Evolutionary conservation across 768 basidiomycete species (phyloP).

Genomic region (Phaeotremella fagi): DNA sequence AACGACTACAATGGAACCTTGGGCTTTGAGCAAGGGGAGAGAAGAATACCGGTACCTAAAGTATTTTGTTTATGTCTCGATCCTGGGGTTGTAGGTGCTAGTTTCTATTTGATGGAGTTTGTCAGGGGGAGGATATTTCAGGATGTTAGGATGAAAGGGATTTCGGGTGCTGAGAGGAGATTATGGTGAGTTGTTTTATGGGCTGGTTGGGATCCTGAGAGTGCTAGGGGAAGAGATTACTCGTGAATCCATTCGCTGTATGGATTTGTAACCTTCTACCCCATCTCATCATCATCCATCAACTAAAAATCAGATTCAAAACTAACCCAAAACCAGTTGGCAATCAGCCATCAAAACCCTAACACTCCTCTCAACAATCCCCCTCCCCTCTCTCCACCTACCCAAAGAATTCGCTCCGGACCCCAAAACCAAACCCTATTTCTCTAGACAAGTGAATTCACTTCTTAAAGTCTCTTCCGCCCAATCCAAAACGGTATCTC

Average conservation of each 20-base stretch:
- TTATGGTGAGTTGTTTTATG: slow-evolving; percentile 60
- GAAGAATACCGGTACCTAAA: slow-evolving; percentile 73
- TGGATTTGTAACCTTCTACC: too few relatives aligned
- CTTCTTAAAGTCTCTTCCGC: slow-evolving; percentile 73
- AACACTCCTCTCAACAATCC: slow-evolving; percentile 50
- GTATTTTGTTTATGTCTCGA: slow-evolving; percentile 82
- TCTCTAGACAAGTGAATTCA: slow-evolving; percentile 88
- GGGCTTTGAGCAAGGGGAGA: slow-evolving; percentile 22
- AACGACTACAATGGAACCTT: slow-evolving; percentile 64
- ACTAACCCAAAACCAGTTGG: slow-evolving; percentile 27
- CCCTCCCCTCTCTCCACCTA: slow-evolving; percentile 62
- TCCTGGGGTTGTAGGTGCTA: slow-evolving; percentile 68
- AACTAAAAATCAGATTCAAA: too few relatives aligned
- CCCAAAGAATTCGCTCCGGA: slow-evolving; percentile 48
- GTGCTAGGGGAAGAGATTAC: too few relatives aligned
- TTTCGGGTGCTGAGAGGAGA: slow-evolving; percentile 58
- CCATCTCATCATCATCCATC: too few relatives aligned
- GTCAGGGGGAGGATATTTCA: slow-evolving; percentile 91
- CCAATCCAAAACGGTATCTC: slow-evolving; percentile 65
- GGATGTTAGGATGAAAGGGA: slow-evolving; percentile 69
- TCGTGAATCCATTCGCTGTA: too few relatives aligned
- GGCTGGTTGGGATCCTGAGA: not conserved
- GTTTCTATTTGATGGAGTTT: slow-evolving; percentile 97
- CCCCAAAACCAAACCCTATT: slow-evolving; percentile 58
- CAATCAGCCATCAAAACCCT: slow-evolving; percentile 39